Base-by-base conservation (phyloP, 106 monocot genomes). In the Acorus gramineus region DNA sequence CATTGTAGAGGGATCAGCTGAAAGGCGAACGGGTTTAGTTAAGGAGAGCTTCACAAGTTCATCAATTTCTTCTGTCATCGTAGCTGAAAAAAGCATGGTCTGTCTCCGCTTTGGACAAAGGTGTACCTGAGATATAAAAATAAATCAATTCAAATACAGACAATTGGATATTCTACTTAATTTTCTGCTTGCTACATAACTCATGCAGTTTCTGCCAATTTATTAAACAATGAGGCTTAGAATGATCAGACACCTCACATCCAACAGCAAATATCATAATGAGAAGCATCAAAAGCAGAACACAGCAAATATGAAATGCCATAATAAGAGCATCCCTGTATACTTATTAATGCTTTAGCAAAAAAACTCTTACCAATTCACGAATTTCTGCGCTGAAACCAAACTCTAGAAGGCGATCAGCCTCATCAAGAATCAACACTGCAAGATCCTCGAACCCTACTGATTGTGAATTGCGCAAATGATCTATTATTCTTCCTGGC, bases 61-160 rank as follows among this genome's bases (percentile, higher is more conserved):
- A 74, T 88, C 79, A 69, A 96, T 83, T 96, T 96, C 91, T 80
- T 96, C 96, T 50, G 87, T 96, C 96, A 96, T 96, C 42, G 96
- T 96, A 49, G 96, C 96, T 76, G 96, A 96, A 51, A 96, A 96
- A 7, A 96, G 75, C 96, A 96, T 87, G 45, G 96, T 91, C 67
- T 96, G 96, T 60, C 91, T 87, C 63, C 79, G 74, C 75, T 81
- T 91, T 45, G 96, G 96, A 67, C 96, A 91, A 60, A 87, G 62
- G 13, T 75, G 76, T 64, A 96, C 79, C 96, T 96, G 63, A 57
- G 80, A 13, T 11, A 52, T 6, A 55, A 61, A 7, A 64, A 56
- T 44, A 11, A 10, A 11, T 53, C 49, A 46, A 8, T 45, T 28
- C 45, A 56, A 13, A 69, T 64, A 14, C 1, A 70, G 4, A 56